Evolutionary conservation across 345 rosid species (phyloP).

Genomic region (Eucalyptus lansdowneana): DNA sequence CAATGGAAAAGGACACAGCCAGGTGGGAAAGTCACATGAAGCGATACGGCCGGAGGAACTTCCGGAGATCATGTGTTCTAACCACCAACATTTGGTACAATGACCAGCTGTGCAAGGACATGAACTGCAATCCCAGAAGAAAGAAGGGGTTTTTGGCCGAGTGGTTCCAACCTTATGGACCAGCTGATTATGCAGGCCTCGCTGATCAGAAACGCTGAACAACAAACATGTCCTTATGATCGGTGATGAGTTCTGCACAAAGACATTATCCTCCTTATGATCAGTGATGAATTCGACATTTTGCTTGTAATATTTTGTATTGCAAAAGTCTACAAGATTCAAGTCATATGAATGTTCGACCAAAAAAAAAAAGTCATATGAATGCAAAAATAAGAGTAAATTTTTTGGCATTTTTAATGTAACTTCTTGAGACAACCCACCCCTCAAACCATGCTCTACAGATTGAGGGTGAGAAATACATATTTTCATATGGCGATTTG

Average conservation of each 20-base stretch:
- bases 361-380: not conserved
- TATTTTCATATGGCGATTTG: not conserved
- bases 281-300: not conserved
- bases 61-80: slow-evolving; percentile 7
- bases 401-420: not conserved
- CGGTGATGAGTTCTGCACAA: not conserved
- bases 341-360: not conserved
- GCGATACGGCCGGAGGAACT: not conserved
- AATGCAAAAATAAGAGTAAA: not conserved
- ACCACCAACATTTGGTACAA: slow-evolving; percentile 7
- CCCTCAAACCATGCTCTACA: not conserved
- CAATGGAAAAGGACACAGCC: slow-evolving; percentile 12
- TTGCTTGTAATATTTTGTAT: not conserved
- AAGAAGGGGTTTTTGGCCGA: slow-evolving; percentile 17
- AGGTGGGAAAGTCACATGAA: slow-evolving; percentile 12
- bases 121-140: slow-evolving; percentile 21
- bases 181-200: slow-evolving; percentile 12
- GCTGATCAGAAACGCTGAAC: not conserved
- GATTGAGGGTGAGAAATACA: not conserved
- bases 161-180: slow-evolving; percentile 18
- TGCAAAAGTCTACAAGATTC: not conserved
- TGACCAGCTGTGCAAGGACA: slow-evolving; percentile 31
- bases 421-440: not conserved
- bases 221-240: not conserved
- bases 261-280: not conserved